Conservation (phyloP, 2,329 filamentous ascomycete species). For the Alternaria triticimaculans region DNA sequence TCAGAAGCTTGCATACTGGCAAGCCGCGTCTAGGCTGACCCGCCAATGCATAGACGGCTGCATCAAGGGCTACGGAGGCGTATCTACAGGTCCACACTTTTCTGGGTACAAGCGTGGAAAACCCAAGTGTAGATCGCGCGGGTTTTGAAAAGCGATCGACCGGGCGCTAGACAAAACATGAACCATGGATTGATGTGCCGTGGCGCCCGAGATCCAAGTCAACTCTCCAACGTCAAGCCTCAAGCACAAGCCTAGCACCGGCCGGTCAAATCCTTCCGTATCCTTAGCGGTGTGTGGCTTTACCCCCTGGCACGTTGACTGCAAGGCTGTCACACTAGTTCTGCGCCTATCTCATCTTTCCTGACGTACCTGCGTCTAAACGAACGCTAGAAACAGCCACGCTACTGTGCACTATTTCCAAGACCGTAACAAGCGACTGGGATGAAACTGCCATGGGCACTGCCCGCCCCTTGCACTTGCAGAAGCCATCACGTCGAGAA, state of each 20-base stretch:
- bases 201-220: conserved; percentile 4
- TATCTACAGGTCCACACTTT: not conserved
- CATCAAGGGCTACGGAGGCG: not conserved
- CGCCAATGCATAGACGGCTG: not conserved
- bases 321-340: conserved; percentile 15
- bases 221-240: not conserved
- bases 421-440: not conserved
- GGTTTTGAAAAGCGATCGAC: conserved; percentile 8
- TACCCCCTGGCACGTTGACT: conserved; percentile 1
- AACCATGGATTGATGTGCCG: conserved; percentile 1
- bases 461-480: conserved; percentile 10
- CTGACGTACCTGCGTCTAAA: conserved; percentile 12
- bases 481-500: conserved; percentile 2
- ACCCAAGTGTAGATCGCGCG: not conserved
- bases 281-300: conserved; percentile 3
- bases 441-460: conserved; percentile 3
- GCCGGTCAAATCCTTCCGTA: conserved; percentile 1
- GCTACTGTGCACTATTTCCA: conserved; percentile 1
- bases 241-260: not conserved
- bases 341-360: conserved; percentile 8
- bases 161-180: conserved; percentile 12
- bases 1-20: conserved; percentile 7
- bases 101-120: not conserved
- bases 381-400: not conserved
- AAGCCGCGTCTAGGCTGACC: not conserved